These are phyloP conservation scores for Mycogone perniciosa DNA, from an alignment of 2,329 filamentous ascomycete genomes.

Conservation along the genomic window DNA sequence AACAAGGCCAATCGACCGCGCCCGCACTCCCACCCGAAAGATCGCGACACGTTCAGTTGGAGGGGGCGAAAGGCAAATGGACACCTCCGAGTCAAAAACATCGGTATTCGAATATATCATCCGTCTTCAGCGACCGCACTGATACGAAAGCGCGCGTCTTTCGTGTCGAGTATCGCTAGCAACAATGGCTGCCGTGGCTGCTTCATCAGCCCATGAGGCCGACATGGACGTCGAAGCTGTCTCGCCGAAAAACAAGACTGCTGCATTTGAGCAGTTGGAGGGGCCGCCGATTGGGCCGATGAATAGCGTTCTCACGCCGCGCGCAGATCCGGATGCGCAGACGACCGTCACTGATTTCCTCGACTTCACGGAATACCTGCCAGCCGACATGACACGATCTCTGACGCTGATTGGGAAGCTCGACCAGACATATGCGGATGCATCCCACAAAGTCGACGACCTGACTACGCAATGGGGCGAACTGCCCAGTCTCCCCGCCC, in stretches of 20 bases:
- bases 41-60: conserved; percentile 7
- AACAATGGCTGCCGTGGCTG: conserved; percentile 22
- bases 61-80: conserved; percentile 6
- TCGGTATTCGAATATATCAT: not conserved
- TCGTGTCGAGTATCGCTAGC: not conserved
- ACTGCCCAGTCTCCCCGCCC: conserved; percentile 43
- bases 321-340: conserved; percentile 59
- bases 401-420: conserved; percentile 60
- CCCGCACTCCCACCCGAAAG: not conserved
- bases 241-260: conserved; percentile 23
- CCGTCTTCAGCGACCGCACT: not conserved
- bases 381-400: conserved; percentile 59
- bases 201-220: not conserved
- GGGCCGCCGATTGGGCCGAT: conserved; percentile 26
- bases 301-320: conserved; percentile 41
- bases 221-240: conserved; percentile 20
- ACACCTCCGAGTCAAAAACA: not conserved
- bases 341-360: conserved; percentile 65
- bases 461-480: conserved; percentile 52
- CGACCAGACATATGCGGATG: conserved; percentile 51
- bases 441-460: conserved; percentile 49
- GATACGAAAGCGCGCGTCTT: not conserved
- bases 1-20: conserved; percentile 3
- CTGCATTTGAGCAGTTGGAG: conserved; percentile 21
- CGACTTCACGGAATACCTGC: conserved; percentile 64